Evolutionary conservation across 192 early-diverging fungal species (phyloP).

Genomic region (Coemansia sp.): DNA sequence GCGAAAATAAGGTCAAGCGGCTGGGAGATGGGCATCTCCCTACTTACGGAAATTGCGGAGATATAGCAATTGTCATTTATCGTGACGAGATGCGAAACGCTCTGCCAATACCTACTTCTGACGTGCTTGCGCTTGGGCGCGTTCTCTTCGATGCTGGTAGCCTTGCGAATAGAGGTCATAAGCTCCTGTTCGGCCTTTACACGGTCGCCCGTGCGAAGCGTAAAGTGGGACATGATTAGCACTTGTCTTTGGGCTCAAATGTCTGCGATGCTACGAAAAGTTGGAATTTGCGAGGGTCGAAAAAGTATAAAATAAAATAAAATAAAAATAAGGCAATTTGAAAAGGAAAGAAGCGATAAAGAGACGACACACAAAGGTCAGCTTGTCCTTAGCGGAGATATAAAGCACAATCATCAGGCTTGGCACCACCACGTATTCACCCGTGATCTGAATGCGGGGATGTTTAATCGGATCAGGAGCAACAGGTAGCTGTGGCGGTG

Average conservation of each 20-base stretch:
- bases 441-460: conserved; percentile 9
- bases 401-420: neutral
- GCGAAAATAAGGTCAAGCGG: conserved; percentile 2
- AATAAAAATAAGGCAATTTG: neutral
- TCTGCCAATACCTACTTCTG: conserved; percentile 30
- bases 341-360: neutral
- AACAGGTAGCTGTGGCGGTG: neutral
- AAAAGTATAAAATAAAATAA: neutral
- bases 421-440: neutral
- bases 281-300: neutral
- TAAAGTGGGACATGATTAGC: conserved; percentile 43
- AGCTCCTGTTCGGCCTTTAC: conserved; percentile 87
- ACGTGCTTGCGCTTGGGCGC: conserved; percentile 99
- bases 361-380: neutral
- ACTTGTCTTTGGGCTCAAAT: neutral
- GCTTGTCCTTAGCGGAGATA: neutral
- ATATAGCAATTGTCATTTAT: neutral
- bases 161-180: conserved; percentile 88
- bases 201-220: conserved; percentile 62
- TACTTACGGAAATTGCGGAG: neutral
- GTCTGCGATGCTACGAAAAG: neutral
- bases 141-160: conserved; percentile 83
- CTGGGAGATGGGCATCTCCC: neutral
- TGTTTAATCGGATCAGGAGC: neutral
- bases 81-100: neutral